phyloP scores from a whole-genome alignment of 2,329 filamentous ascomycete species.

The Phialophora chinensis region DNA sequence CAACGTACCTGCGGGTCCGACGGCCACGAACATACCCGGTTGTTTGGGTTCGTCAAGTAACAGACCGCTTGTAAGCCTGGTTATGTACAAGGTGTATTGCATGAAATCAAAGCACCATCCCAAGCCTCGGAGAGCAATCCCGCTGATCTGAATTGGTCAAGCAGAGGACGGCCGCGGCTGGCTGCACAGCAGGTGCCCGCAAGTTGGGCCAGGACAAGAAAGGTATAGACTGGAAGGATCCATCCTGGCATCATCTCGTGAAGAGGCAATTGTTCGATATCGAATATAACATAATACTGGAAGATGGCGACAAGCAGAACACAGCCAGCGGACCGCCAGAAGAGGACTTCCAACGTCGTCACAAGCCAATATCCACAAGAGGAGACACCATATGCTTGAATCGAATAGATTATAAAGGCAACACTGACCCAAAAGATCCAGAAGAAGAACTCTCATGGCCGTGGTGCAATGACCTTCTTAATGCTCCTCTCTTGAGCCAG shows the following conservation, averaged over 20 bases:
- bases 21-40: slow-evolving; percentile 28
- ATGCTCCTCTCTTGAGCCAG: slow-evolving; percentile 61
- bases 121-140: slow-evolving; percentile 71
- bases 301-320: slow-evolving; percentile 10
- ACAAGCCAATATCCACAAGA: slow-evolving; percentile 2
- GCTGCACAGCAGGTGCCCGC: slow-evolving; percentile 66
- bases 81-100: slow-evolving; percentile 75
- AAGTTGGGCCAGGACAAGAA: slow-evolving; percentile 74
- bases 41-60: slow-evolving; percentile 10
- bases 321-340: slow-evolving; percentile 3
- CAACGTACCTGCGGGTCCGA: slow-evolving; percentile 18
- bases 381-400: slow-evolving; percentile 3
- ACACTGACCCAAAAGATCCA: slow-evolving; percentile 12
- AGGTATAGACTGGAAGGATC: slow-evolving; percentile 76
- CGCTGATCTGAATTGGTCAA: slow-evolving; percentile 68
- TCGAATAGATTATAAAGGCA: slow-evolving; percentile 2
- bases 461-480: slow-evolving; percentile 43
- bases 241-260: slow-evolving; percentile 74
- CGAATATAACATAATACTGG: slow-evolving; percentile 52
- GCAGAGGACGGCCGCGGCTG: slow-evolving; percentile 58
- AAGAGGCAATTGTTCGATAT: slow-evolving; percentile 61
- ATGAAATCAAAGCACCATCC: slow-evolving; percentile 71
- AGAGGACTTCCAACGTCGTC: slow-evolving; percentile 1
- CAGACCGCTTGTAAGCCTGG: slow-evolving; percentile 43
- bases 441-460: slow-evolving; percentile 5